Evolutionary conservation across 768 basidiomycete genomes (phyloP).

Genomic region (Tricholoma hemisulphureum): DNA sequence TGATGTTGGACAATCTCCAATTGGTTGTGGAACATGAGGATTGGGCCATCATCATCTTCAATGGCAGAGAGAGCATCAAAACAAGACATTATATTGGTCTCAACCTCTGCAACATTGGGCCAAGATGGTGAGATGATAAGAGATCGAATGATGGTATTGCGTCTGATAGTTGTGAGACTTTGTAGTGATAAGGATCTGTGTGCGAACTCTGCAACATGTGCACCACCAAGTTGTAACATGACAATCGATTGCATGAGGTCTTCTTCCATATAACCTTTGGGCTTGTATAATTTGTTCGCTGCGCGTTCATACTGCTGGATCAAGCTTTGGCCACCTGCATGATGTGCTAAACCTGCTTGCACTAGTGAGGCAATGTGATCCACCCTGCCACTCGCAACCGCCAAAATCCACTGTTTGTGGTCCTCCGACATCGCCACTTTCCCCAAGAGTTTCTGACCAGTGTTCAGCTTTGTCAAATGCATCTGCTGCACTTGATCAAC

Average conservation of each 20-base stretch:
- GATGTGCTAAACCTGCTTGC: conserved; percentile 4
- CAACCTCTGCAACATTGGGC: conserved; percentile 1
- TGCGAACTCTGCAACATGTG: conserved; percentile 10
- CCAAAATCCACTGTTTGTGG: conserved; percentile 15
- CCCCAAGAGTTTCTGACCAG: background rate
- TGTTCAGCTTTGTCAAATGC: conserved; percentile 6
- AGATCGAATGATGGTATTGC: background rate
- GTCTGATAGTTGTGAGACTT: conserved; percentile 9
- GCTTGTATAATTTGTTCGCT: conserved; percentile 12
- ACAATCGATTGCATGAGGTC: conserved; percentile 11
- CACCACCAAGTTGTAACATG: too few species aligned
- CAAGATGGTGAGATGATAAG: background rate
- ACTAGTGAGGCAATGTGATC: conserved; percentile 13
- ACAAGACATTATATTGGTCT: background rate
- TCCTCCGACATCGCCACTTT: background rate
- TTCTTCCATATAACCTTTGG: conserved; percentile 14
- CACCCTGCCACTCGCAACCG: conserved; percentile 12
- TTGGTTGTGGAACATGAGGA: background rate
- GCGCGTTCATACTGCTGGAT: conserved; percentile 8
- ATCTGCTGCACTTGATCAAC: conserved; percentile 3
- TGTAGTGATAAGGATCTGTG: conserved; percentile 14
- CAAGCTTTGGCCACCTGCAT: conserved; percentile 3
- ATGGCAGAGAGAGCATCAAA: conserved; percentile 2
- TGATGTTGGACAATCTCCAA: background rate
- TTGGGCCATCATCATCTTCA: background rate